Evolutionary conservation across 2,329 filamentous ascomycete species (phyloP).

Genomic region (Rutstroemia sydowiana): DNA sequence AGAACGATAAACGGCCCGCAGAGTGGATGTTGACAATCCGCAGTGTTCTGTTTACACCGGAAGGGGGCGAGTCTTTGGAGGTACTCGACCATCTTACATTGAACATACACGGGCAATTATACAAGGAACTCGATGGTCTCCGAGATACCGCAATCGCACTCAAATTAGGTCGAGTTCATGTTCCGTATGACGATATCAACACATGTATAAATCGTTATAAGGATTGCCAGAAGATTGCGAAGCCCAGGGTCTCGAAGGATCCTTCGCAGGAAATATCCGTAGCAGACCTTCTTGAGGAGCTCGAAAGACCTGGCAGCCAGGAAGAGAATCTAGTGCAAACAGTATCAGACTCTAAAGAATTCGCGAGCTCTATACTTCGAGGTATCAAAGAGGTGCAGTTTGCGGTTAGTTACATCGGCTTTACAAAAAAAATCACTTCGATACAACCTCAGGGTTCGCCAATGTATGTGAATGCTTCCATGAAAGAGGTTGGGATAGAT

Average conservation of each 20-base stretch:
- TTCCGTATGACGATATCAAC: constrained; percentile 82
- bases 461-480: constrained; percentile 77
- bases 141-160: constrained; percentile 84
- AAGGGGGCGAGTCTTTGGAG: constrained; percentile 78
- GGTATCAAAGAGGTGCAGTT: constrained; percentile 97
- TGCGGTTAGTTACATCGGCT: constrained; percentile 80
- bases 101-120: constrained; percentile 86
- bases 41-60: constrained; percentile 81
- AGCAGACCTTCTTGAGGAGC: constrained; percentile 66
- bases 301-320: constrained; percentile 53
- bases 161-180: constrained; percentile 82
- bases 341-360: constrained; percentile 87
- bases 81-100: constrained; percentile 80
- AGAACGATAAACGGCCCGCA: constrained; percentile 62
- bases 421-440: constrained; percentile 71
- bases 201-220: constrained; percentile 53
- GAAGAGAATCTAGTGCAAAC: constrained; percentile 66
- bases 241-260: constrained; percentile 22
- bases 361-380: constrained; percentile 79
- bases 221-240: constrained; percentile 32
- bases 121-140: constrained; percentile 77
- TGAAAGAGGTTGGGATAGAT: constrained; percentile 95
- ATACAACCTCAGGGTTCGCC: constrained; percentile 61
- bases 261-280: constrained; percentile 57
- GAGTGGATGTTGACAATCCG: constrained; percentile 89